Base-by-base conservation (phyloP, 345 rosid genomes). In the Boechera stricta region DNA sequence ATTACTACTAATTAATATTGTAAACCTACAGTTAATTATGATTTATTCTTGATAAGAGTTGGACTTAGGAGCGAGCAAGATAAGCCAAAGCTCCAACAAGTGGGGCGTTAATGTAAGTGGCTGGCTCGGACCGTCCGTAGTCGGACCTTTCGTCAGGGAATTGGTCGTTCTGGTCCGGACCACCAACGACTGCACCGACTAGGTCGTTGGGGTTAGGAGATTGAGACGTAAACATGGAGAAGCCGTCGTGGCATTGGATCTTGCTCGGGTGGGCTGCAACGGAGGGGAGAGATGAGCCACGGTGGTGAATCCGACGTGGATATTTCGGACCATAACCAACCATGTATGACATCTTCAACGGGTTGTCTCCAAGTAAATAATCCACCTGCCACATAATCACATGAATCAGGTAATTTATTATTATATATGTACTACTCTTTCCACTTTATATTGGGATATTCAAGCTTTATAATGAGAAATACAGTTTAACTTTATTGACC, bases 91-190 rank as follows among this genome's bases (percentile, higher is more conserved):
- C 86, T n/a, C 98, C 98, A 6, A 90, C 95, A 55, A 94, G 87
- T 16, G 98, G 97, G 2, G 98, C 91, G 57, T 94, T 94, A 57
- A 91, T 89, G 73, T 92, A 94, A 10, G 98, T 94, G 4, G 97
- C 78, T 31, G 97, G 97, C 84, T 94, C 98, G 5, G 98, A 94
- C 71, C 91, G 91, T 82, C 79, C 87, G 47, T 88, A 92, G 63
- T 89, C 92, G 0, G 90, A 75, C 69, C 97, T 84, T 51, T 90
- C 80, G 71, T 94, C 97, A 7, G 90, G 87, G 73, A 90, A 94
- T 52, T 83, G 72, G 51, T 94, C 98, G 13, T 79, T 57, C 49
- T 79, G 78, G 77, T 94, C 92, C 33, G 98, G 98, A 35, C 98
- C 97, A 38, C 97, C 98, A 3, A 94, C 80, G 32, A 94, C 75